Percentiles rank a stretch among this genome's conserved stretches.
Conservation (phyloP, 73 alveolate genomes). For the Paramecium caudatum region DNA sequence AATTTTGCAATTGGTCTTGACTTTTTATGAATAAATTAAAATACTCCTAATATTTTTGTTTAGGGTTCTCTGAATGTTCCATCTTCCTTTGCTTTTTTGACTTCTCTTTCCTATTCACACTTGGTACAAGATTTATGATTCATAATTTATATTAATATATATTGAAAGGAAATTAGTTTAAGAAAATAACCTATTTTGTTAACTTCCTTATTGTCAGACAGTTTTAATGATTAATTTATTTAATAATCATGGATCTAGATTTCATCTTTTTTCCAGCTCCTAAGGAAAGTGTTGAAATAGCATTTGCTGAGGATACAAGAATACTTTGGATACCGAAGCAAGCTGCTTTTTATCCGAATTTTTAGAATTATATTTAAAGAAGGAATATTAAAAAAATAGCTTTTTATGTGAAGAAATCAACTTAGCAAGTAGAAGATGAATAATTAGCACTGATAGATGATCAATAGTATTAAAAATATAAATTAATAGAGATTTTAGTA, state of each 20-base stretch:
- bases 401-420: background rate
- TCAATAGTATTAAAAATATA: background rate
- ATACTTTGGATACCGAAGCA: constrained; percentile 62
- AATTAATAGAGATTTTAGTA: constrained; percentile 1
- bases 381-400: background rate
- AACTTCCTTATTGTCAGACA: too few species aligned
- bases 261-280: constrained; percentile 64
- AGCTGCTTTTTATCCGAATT: constrained; percentile 45
- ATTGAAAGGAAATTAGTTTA: too few species aligned
- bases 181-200: too few species aligned
- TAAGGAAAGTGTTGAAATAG: background rate
- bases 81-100: background rate
- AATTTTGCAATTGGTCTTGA: constrained; percentile 51
- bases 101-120: too few species aligned
- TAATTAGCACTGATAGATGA: background rate
- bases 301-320: background rate
- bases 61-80: constrained; percentile 10
- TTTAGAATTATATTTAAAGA: constrained; percentile 21
- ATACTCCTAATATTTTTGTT: constrained; percentile 38
- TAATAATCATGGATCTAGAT: constrained; percentile 50
- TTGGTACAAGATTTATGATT: too few species aligned
- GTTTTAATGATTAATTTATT: constrained; percentile 11
- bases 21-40: background rate
- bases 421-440: constrained; percentile 10
- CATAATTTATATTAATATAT: too few species aligned